Conservation (phyloP, 495 filamentous ascomycete genomes). For the Hypoxylon intermedium region DNA sequence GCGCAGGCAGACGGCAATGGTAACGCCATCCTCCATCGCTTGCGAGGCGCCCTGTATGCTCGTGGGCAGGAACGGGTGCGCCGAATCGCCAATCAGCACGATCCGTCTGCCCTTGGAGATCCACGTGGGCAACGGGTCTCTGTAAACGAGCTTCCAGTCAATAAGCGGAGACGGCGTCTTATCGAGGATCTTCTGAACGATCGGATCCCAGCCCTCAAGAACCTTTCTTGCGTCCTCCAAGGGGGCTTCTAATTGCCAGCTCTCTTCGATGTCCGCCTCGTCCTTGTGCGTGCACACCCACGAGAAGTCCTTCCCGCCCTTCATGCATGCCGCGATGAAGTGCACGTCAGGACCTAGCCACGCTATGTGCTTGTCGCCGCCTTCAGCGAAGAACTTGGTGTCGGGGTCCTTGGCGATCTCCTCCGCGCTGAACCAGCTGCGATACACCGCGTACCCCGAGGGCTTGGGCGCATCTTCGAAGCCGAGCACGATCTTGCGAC, state of each 20-base stretch:
- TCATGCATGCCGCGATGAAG: conserved; percentile 67
- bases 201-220: conserved; percentile 70
- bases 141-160: conserved; percentile 76
- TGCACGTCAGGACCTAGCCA: conserved; percentile 69
- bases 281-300: conserved; percentile 73
- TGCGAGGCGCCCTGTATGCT: conserved; percentile 75
- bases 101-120: conserved; percentile 64
- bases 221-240: conserved; percentile 65
- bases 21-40: conserved; percentile 75
- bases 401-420: conserved; percentile 68
- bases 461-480: conserved; percentile 67
- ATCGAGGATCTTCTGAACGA: conserved; percentile 64
- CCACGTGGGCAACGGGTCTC: conserved; percentile 72
- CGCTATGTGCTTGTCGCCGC: conserved; percentile 69
- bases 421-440: conserved; percentile 65
- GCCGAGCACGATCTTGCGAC: conserved; percentile 66
- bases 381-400: conserved; percentile 63
- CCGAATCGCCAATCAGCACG: conserved; percentile 71
- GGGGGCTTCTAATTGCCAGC: conserved; percentile 68
- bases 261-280: conserved; percentile 64
- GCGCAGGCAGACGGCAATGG: conserved; percentile 66
- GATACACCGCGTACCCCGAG: conserved; percentile 67
- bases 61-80: conserved; percentile 77
- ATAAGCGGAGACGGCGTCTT: conserved; percentile 66
- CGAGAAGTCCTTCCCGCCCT: conserved; percentile 68